phyloP scores from a whole-genome alignment of 768 basidiomycete genomes.

The Sporobolomyces pararoseus region DNA sequence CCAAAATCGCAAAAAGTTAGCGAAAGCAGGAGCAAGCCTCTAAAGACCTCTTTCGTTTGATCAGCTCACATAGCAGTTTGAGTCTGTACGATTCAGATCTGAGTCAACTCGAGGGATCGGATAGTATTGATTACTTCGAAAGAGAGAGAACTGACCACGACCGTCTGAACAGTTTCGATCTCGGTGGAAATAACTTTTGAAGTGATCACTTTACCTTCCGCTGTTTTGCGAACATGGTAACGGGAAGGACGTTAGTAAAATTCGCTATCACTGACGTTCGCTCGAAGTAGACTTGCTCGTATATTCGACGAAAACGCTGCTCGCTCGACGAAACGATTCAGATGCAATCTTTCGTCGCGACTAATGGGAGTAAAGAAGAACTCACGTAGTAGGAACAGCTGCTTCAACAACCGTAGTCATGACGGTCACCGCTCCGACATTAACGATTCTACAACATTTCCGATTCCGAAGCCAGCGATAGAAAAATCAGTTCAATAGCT shows the following conservation, averaged over 20 bases:
- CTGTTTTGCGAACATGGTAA: not conserved
- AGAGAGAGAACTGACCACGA: not conserved
- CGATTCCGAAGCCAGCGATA: too few species aligned
- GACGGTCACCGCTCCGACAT: conserved; percentile 20
- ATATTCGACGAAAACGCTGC: conserved; percentile 9
- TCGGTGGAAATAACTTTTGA: not conserved
- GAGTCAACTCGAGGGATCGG: not conserved
- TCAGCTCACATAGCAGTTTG: conserved; percentile 19
- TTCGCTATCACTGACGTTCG: not conserved
- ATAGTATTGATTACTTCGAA: too few species aligned
- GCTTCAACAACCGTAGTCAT: conserved; percentile 9
- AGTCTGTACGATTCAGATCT: conserved; percentile 5
- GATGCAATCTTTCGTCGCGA: not conserved
- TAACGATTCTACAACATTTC: conserved; percentile 30
- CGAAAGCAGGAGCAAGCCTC: too few species aligned
- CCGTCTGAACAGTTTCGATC: not conserved
- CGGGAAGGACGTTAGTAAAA: not conserved
- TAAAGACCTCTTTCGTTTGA: too few species aligned
- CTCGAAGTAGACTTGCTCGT: not conserved
- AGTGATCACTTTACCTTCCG: conserved; percentile 9
- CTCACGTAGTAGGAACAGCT: conserved; percentile 16
- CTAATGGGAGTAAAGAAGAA: not conserved
- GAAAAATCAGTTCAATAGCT: too few species aligned
- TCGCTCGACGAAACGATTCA: not conserved
- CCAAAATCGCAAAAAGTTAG: too few species aligned